A percentile compares a stretch with the other conserved stretches of the same genome.
Evolutionary conservation across 768 basidiomycete genomes (phyloP).

Genomic region (Russula earlei): DNA sequence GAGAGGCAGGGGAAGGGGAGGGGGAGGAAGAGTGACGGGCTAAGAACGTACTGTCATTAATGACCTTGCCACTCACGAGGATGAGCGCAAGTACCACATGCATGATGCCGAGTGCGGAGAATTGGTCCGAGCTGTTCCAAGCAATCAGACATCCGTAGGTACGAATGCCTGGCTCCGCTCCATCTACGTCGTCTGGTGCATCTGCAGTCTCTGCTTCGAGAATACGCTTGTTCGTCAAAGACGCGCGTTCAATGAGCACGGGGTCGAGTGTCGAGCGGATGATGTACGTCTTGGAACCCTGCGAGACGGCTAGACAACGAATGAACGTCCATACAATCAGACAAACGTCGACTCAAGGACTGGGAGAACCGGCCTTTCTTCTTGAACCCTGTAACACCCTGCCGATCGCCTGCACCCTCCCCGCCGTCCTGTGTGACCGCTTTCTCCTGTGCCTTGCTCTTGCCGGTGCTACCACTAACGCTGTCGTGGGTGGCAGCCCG

Average conservation of each 20-base stretch:
- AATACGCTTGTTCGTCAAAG: slow-evolving; percentile 36
- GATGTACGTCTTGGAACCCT: slow-evolving; percentile 73
- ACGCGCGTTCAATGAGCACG: slow-evolving; percentile 50
- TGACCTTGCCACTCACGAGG: slow-evolving; percentile 65
- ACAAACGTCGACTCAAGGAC: not conserved
- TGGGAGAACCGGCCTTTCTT: slow-evolving; percentile 41
- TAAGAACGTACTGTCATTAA: slow-evolving; percentile 59
- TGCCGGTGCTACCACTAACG: slow-evolving; percentile 27
- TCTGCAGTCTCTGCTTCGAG: slow-evolving; percentile 41
- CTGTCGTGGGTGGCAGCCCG: slow-evolving; percentile 47
- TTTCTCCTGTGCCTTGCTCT: slow-evolving; percentile 34
- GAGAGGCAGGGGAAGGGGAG: not conserved
- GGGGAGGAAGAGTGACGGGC: not conserved
- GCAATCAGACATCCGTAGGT: slow-evolving; percentile 63
- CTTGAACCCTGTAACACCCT: slow-evolving; percentile 39
- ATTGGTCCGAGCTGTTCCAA: slow-evolving; percentile 59
- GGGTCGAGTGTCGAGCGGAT: slow-evolving; percentile 61
- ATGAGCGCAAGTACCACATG: slow-evolving; percentile 78
- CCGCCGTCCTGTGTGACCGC: not conserved
- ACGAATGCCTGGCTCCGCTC: slow-evolving; percentile 35
- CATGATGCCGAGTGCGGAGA: slow-evolving; percentile 62
- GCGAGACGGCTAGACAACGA: slow-evolving; percentile 34
- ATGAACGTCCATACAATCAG: not conserved
- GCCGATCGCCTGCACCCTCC: slow-evolving; percentile 2
- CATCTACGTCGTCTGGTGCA: slow-evolving; percentile 43